Conservation (phyloP, 1,139 yeast genomes). For the Tardiomyces digboiensis region DNA sequence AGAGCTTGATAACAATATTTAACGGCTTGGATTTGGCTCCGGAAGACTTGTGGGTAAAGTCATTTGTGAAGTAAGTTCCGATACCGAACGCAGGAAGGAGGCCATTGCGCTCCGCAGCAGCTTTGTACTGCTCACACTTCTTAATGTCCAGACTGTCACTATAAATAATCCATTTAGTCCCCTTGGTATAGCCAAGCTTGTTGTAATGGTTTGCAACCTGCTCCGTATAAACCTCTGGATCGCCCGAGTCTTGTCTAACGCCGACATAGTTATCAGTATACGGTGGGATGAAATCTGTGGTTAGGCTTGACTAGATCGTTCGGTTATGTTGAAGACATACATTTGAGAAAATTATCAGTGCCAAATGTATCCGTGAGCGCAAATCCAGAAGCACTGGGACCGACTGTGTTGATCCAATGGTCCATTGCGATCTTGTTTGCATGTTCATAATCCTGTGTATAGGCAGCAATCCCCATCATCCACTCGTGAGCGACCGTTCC, state of each 20-base stretch:
- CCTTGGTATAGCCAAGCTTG: constrained; percentile 45
- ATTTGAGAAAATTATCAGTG: constrained; percentile 65
- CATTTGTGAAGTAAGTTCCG: constrained; percentile 81
- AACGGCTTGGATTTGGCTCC: constrained; percentile 61
- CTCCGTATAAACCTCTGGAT: constrained; percentile 68
- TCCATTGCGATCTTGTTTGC: constrained; percentile 82
- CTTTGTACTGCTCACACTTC: constrained; percentile 58
- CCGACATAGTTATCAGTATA: constrained; percentile 73
- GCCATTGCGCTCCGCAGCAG: constrained; percentile 57
- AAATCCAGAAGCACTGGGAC: constrained; percentile 68
- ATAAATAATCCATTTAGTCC: constrained; percentile 65
- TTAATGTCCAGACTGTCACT: constrained; percentile 83
- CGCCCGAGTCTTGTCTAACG: constrained; percentile 98
- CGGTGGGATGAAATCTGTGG: constrained; percentile 34
- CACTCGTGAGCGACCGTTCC: constrained; percentile 99
- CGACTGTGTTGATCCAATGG: constrained; percentile 78
- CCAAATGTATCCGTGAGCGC: constrained; percentile 98
- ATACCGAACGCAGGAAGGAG: constrained; percentile 76
- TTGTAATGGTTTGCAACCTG: constrained; percentile 66
- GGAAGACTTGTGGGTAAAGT: constrained; percentile 31
- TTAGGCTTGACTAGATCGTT: too few species aligned
- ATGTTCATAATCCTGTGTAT: constrained; percentile 60
- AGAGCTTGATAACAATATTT: constrained; percentile 84
- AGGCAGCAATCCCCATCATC: constrained; percentile 97
- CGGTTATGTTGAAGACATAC: too few species aligned